These are phyloP conservation scores for Mayamaea pseudoterrestris DNA, from an alignment of 108 stramenopile genomes.

Conservation along the genomic window DNA sequence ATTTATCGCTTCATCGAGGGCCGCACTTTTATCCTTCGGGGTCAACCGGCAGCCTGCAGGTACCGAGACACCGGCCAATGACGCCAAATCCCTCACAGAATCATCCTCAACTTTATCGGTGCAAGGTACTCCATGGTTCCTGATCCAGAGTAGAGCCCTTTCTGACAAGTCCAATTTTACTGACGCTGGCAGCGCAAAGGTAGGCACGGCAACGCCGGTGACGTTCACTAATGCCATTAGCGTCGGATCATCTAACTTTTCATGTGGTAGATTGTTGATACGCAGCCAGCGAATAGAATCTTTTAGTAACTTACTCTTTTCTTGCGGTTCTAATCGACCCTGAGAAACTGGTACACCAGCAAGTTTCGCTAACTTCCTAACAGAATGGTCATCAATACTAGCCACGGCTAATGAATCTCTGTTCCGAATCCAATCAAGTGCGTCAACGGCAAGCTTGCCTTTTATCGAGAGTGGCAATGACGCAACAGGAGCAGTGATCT, in stretches of 20 bases:
- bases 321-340: neutral
- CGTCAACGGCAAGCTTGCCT: constrained; percentile 8
- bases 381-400: neutral
- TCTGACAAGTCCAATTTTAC: too few species aligned
- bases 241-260: constrained; percentile 9
- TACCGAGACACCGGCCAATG: too few species aligned
- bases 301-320: constrained; percentile 1
- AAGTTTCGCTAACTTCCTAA: constrained; percentile 4
- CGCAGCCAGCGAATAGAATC: constrained; percentile 2
- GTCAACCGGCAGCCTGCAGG: too few species aligned
- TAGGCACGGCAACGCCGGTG: neutral
- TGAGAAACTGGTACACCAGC: neutral
- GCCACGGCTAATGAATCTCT: constrained; percentile 1
- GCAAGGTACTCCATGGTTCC: too few species aligned
- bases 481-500: neutral
- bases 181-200: too few species aligned
- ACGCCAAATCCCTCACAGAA: too few species aligned
- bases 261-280: neutral
- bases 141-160: too few species aligned
- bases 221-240: neutral
- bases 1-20: neutral
- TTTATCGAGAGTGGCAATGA: neutral
- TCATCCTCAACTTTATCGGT: too few species aligned
- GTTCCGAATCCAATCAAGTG: constrained; percentile 18
- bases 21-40: neutral